phyloP scores from a whole-genome alignment of 1,139 yeast genomes.

The Wickerhamomyces sp. region DNA sequence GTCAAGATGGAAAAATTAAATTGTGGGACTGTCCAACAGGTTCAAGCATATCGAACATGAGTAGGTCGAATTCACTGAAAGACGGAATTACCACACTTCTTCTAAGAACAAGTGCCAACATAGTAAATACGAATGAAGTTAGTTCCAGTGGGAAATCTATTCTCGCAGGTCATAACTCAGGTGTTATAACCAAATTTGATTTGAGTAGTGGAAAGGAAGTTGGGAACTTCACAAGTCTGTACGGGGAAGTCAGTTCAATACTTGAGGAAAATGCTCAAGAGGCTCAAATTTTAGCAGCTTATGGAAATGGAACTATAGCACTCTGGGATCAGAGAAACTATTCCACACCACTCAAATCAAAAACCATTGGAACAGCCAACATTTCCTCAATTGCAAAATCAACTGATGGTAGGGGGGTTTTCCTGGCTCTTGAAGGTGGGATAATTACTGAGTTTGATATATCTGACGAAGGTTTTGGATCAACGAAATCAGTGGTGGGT shows the following conservation, averaged over 20 bases:
- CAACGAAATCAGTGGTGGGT: not conserved
- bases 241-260: conserved; percentile 14
- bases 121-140: conserved; percentile 24
- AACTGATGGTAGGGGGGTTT: not conserved
- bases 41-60: conserved; percentile 34
- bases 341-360: conserved; percentile 11
- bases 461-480: not conserved
- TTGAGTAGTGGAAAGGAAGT: conserved; percentile 23
- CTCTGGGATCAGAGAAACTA: conserved; percentile 33
- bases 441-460: not conserved
- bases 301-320: conserved; percentile 40
- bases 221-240: conserved; percentile 19
- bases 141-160: conserved; percentile 37
- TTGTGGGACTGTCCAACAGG: conserved; percentile 72
- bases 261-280: conserved; percentile 14
- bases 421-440: conserved; percentile 8
- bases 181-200: conserved; percentile 39
- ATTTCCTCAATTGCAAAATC: conserved; percentile 2
- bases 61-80: conserved; percentile 29
- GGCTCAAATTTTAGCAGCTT: conserved; percentile 35
- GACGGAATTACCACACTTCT: conserved; percentile 30
- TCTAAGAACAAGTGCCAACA: not conserved
- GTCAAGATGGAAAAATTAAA: conserved; percentile 47
- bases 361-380: conserved; percentile 1
- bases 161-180: conserved; percentile 46